A percentile compares a stretch with the other conserved stretches of the same genome.
These are phyloP conservation scores for Carex myosuroides DNA, from an alignment of 176 grass and related monocot species.

Conservation along the genomic window DNA sequence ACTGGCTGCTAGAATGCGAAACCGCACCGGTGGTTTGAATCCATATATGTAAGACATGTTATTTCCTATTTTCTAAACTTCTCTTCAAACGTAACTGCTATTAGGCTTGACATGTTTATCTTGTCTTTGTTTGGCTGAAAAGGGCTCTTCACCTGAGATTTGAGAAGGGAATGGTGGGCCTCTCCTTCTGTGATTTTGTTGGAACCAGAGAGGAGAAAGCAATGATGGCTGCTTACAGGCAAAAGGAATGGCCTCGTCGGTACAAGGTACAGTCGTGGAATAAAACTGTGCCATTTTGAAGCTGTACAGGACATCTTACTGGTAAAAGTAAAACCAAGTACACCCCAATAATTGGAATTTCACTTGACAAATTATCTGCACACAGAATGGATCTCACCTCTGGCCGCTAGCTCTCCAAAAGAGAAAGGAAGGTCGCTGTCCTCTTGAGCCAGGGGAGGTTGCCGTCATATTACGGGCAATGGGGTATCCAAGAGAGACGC, in stretches of 20 bases:
- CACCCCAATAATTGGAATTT: background rate
- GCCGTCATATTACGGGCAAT: conserved; percentile 80
- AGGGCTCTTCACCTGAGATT: conserved; percentile 99
- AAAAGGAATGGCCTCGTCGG: conserved; percentile 90
- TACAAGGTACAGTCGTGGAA: conserved; percentile 53
- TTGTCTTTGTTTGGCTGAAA: conserved; percentile 20
- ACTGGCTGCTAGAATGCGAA: conserved; percentile 81
- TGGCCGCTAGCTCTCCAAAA: conserved; percentile 83
- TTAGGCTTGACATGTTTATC: conserved; percentile 5
- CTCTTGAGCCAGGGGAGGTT: conserved; percentile 90
- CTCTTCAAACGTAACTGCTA: background rate
- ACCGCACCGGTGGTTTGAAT: conserved; percentile 63
- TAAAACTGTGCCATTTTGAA: background rate
- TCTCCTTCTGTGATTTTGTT: conserved; percentile 98
- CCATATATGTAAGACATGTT: conserved; percentile 67
- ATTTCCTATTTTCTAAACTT: background rate
- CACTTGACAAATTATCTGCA: conserved; percentile 23
- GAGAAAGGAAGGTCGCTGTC: conserved; percentile 95
- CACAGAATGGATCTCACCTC: conserved; percentile 92
- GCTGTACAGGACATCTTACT: background rate
- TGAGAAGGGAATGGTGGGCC: conserved; percentile 97
- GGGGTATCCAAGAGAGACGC: conserved; percentile 88
- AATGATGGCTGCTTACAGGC: conserved; percentile 91
- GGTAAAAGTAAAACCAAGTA: background rate
- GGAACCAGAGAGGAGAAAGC: conserved; percentile 90